These are phyloP conservation scores for Ogataea nakhonphanomensis DNA, from an alignment of 805 yeast genomes.

Conservation along the genomic window DNA sequence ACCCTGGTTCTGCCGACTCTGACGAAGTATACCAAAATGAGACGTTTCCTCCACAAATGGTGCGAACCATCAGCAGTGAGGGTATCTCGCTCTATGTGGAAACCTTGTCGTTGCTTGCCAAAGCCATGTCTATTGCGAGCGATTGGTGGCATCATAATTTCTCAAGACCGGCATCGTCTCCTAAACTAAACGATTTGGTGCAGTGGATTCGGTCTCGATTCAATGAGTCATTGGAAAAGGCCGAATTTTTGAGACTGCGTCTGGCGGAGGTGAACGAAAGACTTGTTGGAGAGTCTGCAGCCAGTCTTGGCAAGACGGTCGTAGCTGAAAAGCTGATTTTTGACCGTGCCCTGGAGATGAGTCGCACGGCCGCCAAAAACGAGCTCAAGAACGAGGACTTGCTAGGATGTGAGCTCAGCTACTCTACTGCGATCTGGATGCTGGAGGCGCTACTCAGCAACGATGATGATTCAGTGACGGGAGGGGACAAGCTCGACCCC, in stretches of 20 bases:
- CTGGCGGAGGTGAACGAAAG: conserved; percentile 47
- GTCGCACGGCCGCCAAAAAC: conserved; percentile 84
- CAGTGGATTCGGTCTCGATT: conserved; percentile 91
- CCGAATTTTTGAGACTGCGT: conserved; percentile 68
- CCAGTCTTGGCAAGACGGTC: conserved; percentile 29
- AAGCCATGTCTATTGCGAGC: conserved; percentile 81
- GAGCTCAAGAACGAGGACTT: conserved; percentile 76
- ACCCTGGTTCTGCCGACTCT: conserved; percentile 8
- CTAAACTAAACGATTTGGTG: conserved; percentile 62
- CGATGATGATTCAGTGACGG: conserved; percentile 14
- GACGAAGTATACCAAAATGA: conserved; percentile 36
- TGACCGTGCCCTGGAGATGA: conserved; percentile 91
- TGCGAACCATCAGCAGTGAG: conserved; percentile 69
- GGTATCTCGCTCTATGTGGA: conserved; percentile 84
- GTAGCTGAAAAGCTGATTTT: conserved; percentile 84
- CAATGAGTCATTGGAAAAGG: conserved; percentile 85
- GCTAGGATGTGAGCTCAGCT: conserved; percentile 78
- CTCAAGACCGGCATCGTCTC: conserved; percentile 31
- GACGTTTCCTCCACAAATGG: conserved; percentile 53
- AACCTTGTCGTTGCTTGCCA: conserved; percentile 74
- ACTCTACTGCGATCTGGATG: conserved; percentile 95
- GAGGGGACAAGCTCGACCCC: conserved; percentile 51
- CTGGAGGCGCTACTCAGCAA: conserved; percentile 73
- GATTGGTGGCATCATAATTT: conserved; percentile 78
- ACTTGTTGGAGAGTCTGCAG: conserved; percentile 12